Base-by-base conservation (phyloP, 1,139 yeast species). In the Taphrina pruni region DNA sequence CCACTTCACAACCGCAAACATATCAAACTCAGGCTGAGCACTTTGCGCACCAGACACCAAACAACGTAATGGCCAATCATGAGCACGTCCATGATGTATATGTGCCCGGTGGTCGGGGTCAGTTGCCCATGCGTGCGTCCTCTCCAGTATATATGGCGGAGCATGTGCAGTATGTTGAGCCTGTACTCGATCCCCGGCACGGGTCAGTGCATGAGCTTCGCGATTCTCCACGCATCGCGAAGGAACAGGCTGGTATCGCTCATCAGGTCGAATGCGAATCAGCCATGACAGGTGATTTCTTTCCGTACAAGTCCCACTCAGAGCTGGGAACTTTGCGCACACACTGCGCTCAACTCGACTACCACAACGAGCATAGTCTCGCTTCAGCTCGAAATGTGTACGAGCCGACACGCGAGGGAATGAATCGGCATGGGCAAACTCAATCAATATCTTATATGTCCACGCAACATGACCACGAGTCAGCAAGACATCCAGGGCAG, bases 141-240 rank as follows among this genome's bases (percentile, higher is more conserved):
- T 45, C 48, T n/a, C 36, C 12, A 11, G 54, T 3, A 21, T 2
- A 35, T 11, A 21, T 11, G 12, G 36, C 36, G 36, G 54, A 20
- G 36, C 14, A 39, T 20, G 12, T n/a, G 6, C 60, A 56, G 39
- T 39, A 39, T 39, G 60, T 36, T 12, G 60, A 56, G 17, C 50
- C 60, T 7, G 14, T 56, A 11, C 50, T 56, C n/a, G 60, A 56
- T 20, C 60, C 60, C 3, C 46, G 60, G 17, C 60, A 56, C 39
- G 60, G 60, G n/a, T 56, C 60, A 2, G 60, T 21, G n/a, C 26
- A 41, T 8, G 50, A 56, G 60, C 46, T 56, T 20, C 46, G 50
- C 12, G 12, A 56, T 41, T 56, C 60, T 41, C 60, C 60, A 1
- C 60, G n/a, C n/a, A 56, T 56, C 6, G 43, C 35, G 9, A 9